These are phyloP conservation scores for Suillus paluster DNA, from an alignment of 768 basidiomycete genomes.

Conservation along the genomic window DNA sequence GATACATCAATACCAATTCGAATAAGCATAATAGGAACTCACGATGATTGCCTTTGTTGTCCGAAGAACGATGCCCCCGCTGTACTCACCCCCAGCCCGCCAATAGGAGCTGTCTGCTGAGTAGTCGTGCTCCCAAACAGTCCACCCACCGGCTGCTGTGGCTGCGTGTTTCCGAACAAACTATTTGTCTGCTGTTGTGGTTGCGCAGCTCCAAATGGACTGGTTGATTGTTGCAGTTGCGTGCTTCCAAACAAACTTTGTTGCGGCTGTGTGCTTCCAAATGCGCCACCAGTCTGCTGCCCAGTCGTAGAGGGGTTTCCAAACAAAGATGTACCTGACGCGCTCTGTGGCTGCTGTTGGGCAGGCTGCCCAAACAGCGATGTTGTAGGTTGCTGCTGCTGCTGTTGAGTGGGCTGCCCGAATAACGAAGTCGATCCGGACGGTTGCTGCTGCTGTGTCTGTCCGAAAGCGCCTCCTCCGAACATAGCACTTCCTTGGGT, in stretches of 20 bases:
- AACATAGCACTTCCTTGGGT: slow-evolving; percentile 22
- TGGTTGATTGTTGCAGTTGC: slow-evolving; percentile 20
- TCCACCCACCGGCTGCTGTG: slow-evolving; percentile 15
- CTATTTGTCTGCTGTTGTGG: slow-evolving; percentile 22
- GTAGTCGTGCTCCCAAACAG: slow-evolving; percentile 32
- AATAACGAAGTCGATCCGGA: slow-evolving; percentile 31
- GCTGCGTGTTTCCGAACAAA: slow-evolving; percentile 24
- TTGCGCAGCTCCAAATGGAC: slow-evolving; percentile 26
- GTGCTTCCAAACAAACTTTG: slow-evolving; percentile 27
- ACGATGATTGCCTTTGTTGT: slow-evolving; percentile 38
- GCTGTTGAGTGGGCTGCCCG: slow-evolving; percentile 25
- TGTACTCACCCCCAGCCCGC: slow-evolving; percentile 9
- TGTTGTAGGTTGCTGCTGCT: slow-evolving; percentile 28
- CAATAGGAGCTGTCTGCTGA: slow-evolving; percentile 8
- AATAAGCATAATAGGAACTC: slow-evolving; percentile 12
- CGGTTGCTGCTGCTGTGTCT: slow-evolving; percentile 27
- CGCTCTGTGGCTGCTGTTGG: slow-evolving; percentile 30
- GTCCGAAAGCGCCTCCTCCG: slow-evolving; percentile 18
- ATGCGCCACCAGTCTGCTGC: slow-evolving; percentile 41
- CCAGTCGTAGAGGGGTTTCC: slow-evolving; percentile 9
- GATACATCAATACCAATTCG: background rate
- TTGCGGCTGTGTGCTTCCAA: slow-evolving; percentile 41
- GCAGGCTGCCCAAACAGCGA: slow-evolving; percentile 44
- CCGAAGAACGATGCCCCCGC: slow-evolving; percentile 26
- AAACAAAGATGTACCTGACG: slow-evolving; percentile 7